Evolutionary conservation across 331 rosid genomes (phyloP), one percentile per base, ranked within the genome.

Genomic region (Malus hybrid): DNA sequence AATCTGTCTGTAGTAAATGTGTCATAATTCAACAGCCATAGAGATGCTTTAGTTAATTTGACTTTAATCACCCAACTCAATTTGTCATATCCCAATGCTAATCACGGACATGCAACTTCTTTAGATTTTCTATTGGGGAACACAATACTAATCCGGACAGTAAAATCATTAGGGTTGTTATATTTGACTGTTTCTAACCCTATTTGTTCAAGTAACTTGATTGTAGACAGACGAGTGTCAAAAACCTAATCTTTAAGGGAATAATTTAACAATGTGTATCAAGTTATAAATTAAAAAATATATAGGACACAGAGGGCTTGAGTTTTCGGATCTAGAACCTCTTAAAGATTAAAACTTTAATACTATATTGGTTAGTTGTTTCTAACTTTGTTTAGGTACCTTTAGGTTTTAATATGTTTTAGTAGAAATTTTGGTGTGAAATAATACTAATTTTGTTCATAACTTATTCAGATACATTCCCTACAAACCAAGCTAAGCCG

Each of bases 31-130:
- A 28, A 27, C 20, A 6, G 65, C 9, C 32, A 59, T 39, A 29
- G 59, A 27, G 68, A 50, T 70, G 46, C 72, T 71, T 57, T 69
- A 78, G 60, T 52, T 59, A 79, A 72, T 66, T 50, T 74, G 78
- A 73, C 83, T 70, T 79, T 79, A 71, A 65, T 66, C 71, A 55
- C 80, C 75, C 72, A 33, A 48, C 61, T 76, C 75, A n/a, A 50
- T 18, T 52, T 74, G 77, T 70, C 78, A 2, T 56, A 69, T 73
- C 70, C 44, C 33, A 36, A 39, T 34, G 44, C 59, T 67, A 80
- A 60, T 69, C 78, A 60, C 54, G 65, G 55, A 6, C 65, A 77
- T 46, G 57, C 14, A 60, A 70, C 57, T 7, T 16, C 57, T 50
- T 50, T 50, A 39, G 46, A 39, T 39, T 39, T 39, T 39, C 46